These are phyloP conservation scores for Vishniacozyma victoriae DNA, from an alignment of 768 basidiomycete genomes.

Conservation along the genomic window DNA sequence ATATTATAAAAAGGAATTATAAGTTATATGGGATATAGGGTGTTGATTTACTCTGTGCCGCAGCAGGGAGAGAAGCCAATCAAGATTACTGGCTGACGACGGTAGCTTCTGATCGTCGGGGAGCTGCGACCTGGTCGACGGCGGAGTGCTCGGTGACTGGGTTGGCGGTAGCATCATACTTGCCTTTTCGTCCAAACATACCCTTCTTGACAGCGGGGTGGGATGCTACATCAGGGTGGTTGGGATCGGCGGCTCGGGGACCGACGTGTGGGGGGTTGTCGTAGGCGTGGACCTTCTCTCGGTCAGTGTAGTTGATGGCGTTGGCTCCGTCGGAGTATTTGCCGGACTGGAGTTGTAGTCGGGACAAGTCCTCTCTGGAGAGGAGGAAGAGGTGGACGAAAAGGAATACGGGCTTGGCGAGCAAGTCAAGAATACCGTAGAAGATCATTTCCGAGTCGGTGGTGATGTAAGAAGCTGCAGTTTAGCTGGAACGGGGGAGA, in stretches of 20 bases:
- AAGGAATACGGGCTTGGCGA: slow-evolving; percentile 48
- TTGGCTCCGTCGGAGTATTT: slow-evolving; percentile 37
- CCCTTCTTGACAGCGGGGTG: slow-evolving; percentile 16
- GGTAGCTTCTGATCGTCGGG: not conserved
- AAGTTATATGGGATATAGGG: too few relatives aligned
- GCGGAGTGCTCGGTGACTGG: too few relatives aligned
- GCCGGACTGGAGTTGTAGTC: slow-evolving; percentile 42
- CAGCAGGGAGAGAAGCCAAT: too few relatives aligned
- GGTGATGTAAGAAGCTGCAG: slow-evolving; percentile 49
- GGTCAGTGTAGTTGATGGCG: slow-evolving; percentile 16
- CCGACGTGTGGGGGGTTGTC: too few relatives aligned
- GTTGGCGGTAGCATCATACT: slow-evolving; percentile 15
- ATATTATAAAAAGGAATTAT: too few relatives aligned
- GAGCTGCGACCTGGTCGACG: not conserved
- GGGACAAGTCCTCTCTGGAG: slow-evolving; percentile 43
- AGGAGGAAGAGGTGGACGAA: slow-evolving; percentile 42
- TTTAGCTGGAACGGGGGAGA: not conserved
- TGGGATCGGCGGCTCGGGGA: slow-evolving; percentile 9
- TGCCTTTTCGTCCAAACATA: slow-evolving; percentile 23
- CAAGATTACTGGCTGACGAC: too few relatives aligned
- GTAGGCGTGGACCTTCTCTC: slow-evolving; percentile 30
- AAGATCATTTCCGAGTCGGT: slow-evolving; percentile 55
- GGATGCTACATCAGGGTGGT: slow-evolving; percentile 5
- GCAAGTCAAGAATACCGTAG: slow-evolving; percentile 53
- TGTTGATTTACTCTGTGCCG: too few relatives aligned